Evolutionary conservation across 495 filamentous ascomycete genomes (phyloP).

Genomic region (Echria macrotheca): DNA sequence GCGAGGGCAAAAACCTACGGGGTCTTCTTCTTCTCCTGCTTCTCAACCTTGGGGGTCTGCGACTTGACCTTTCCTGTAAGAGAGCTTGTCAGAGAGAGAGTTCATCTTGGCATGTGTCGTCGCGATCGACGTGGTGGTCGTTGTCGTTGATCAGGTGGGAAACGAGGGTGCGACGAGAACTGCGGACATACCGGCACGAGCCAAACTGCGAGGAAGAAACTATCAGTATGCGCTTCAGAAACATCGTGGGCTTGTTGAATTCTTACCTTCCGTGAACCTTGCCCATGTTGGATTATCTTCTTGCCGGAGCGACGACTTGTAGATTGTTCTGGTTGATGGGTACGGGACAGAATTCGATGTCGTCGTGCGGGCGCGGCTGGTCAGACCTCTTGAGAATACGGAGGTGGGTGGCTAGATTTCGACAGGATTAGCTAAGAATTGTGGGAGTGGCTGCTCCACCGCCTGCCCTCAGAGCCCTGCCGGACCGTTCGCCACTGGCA

Average conservation of each 20-base stretch:
- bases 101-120: constrained; percentile 1
- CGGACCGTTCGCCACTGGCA: too few relatives aligned
- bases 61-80: constrained; percentile 45
- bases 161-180: not conserved
- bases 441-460: too few relatives aligned
- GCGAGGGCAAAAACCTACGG: constrained; percentile 41
- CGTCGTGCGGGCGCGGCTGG: not conserved
- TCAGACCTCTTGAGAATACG: not conserved
- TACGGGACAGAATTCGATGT: not conserved
- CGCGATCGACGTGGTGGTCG: not conserved
- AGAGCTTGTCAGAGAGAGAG: constrained; percentile 10
- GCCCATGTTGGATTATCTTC: constrained; percentile 30
- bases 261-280: constrained; percentile 36
- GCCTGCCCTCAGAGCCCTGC: too few relatives aligned
- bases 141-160: constrained; percentile 1
- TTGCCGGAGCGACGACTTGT: constrained; percentile 6
- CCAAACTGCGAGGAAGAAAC: constrained; percentile 22
- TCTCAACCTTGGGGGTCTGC: constrained; percentile 65
- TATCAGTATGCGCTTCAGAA: constrained; percentile 7
- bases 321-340: constrained; percentile 4
- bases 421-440: constrained; percentile 23
- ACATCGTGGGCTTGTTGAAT: not conserved
- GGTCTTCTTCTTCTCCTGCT: constrained; percentile 85
- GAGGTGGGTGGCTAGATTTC: constrained; percentile 2
- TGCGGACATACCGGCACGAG: constrained; percentile 30